Base-by-base conservation (phyloP, 2,329 filamentous ascomycete genomes). In the Coniochaeta ligniaria region DNA sequence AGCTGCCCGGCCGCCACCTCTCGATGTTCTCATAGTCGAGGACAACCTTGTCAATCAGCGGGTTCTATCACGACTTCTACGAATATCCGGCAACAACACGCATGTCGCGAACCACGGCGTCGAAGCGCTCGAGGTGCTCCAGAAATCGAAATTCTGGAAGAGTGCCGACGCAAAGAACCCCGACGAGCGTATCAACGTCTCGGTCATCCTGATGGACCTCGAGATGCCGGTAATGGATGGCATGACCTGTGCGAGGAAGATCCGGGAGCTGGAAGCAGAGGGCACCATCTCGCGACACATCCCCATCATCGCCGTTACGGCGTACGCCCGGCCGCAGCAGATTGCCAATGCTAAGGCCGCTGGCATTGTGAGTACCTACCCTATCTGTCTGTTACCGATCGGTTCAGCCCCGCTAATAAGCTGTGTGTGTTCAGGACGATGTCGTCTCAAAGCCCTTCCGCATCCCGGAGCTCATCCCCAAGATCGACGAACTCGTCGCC, bases 141-240 rank as follows among this genome's bases (percentile, higher is more conserved):
- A 81, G 62, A 77, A 74, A 57, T 86, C 84, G 9, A 76, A 78
- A 6, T 86, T 83, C 68, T 86, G 84, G 84, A 69, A 71, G 38
- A 52, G 62, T 17, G 24, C 47, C 20, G 60, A 61, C 9, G 61
- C 60, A 8, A 60, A 45, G 28, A 47, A 24, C n/a, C n/a, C 43
- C 20, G 43, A 17, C 36, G 60, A 43, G 45, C 20, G 80, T 2
- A 73, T 79, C 9, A 80, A 85, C 56, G 80, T 90, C 26, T 84
- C 85, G 9, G 79, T 92, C 54, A 86, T 93, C 14, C 73, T 93
- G 6, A 92, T 93, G 89, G 90, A 93, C 69, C 79, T 92, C 56
- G 89, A 92, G 68, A 93, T 93, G 90, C 72, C 90, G 1, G 81
- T 92, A 50, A 92, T 92, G 90, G 89, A 93, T 67, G 90, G 90